Evolutionary conservation across 768 basidiomycete genomes (phyloP), one percentile per base, ranked within the genome.

Genomic region (Megacollybia marginata): DNA sequence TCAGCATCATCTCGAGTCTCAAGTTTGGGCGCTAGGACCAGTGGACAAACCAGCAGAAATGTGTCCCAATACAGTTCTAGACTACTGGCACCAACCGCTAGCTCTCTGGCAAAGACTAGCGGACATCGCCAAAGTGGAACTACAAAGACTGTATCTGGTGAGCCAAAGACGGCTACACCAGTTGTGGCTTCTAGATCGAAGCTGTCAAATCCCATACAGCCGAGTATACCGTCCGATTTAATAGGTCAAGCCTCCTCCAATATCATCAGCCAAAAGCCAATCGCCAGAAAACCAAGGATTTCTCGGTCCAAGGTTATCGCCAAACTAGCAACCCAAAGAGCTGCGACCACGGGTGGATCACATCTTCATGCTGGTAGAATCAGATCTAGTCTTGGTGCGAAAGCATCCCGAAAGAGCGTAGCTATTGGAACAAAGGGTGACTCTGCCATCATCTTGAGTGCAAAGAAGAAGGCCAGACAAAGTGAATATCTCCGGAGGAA

Each of bases 221-320:
- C 50, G 13, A 34, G 15, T n/a, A n/a, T 20, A 13, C 40, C 49
- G 20, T 47, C 42, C 2, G 46, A 42, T 15, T 46, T 51, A 33
- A 46, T 49, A 28, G 28, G 42, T 15, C 48, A 18, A 19, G n/a
- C 49, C 23, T 33, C 15, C 15, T 10, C 44, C 19, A 12, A 33
- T 15, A 13, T 36, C 18, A 52, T 34, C 12, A 4, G 44, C 38
- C 64, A 63, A 44, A 64, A 68, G 19, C 65, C 67, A 8, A 47
- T 72, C 16, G 71, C 75, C 9, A 77, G 85, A 50, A 83, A 80
- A 60, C 88, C 88, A 4, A 78, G 87, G 8, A 87, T 91, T 54
- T 91, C 88, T 40, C 78, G 89, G 35, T 87, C 86, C 23, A 84
- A 82, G 53, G 85, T 91, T 36, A 88, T 90, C 42, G 85, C 88